Evolutionary conservation across 2,329 filamentous ascomycete genomes (phyloP).

Genomic region (Cordyceps farinosa): DNA sequence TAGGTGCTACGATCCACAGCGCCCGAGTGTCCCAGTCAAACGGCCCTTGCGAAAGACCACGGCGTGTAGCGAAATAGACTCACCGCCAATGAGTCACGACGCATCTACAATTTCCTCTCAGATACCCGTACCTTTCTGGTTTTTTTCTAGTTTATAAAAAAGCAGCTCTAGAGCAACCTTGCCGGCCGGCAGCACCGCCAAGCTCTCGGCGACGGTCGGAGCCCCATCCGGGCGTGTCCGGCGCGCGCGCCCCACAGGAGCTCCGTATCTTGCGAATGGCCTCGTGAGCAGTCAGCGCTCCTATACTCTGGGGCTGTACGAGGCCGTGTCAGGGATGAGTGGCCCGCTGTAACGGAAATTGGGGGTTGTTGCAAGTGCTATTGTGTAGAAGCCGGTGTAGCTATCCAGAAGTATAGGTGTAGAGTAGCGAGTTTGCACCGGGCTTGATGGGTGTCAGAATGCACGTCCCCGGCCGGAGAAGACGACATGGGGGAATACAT

Average conservation of each 20-base stretch:
- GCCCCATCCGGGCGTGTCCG: conserved; percentile 1
- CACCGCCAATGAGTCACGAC: conserved; percentile 1
- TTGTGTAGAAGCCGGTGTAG: no score
- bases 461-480: neutral
- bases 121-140: neutral
- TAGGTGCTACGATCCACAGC: no score
- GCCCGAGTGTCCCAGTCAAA: no score
- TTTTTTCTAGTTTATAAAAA: no score
- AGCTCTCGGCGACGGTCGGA: conserved; percentile 31
- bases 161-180: neutral
- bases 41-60: no score
- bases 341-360: no score
- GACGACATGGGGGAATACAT: neutral
- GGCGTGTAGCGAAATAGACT: neutral
- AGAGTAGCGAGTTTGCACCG: neutral
- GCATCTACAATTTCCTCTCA: neutral
- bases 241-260: conserved; percentile 3
- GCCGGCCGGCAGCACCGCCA: conserved; percentile 11
- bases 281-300: conserved; percentile 8
- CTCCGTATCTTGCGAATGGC: conserved; percentile 6
- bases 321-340: no score
- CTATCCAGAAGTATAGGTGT: no score
- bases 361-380: no score
- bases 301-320: neutral
- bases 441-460: neutral